These are phyloP conservation scores for Geotrichum candidum DNA, from an alignment of 1,139 yeast species.

Conservation along the genomic window DNA sequence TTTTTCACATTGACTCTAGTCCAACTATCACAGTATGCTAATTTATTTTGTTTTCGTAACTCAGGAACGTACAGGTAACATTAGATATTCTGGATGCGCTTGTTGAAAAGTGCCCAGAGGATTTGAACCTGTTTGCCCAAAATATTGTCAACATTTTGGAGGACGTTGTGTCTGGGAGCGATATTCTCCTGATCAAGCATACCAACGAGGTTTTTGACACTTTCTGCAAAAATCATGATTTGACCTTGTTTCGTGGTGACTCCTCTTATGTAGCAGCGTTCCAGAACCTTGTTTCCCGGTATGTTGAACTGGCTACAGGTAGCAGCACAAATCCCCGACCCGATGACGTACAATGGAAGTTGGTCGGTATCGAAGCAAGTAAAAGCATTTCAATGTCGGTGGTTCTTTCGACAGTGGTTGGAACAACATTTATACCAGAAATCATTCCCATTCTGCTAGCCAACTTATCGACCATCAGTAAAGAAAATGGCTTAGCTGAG, in stretches of 20 bases:
- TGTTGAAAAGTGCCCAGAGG: slow-evolving; percentile 71
- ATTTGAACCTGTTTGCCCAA: slow-evolving; percentile 74
- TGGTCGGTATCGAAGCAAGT: slow-evolving; percentile 44
- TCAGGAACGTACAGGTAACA: slow-evolving; percentile 66
- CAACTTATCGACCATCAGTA: slow-evolving; percentile 18
- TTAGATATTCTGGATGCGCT: slow-evolving; percentile 63
- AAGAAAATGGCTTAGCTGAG: slow-evolving; percentile 20
- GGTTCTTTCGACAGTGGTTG: slow-evolving; percentile 37
- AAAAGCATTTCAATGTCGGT: slow-evolving; percentile 43
- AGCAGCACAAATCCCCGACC: slow-evolving; percentile 26
- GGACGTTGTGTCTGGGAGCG: slow-evolving; percentile 45
- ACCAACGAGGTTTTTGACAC: slow-evolving; percentile 43
- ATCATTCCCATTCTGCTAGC: slow-evolving; percentile 42
- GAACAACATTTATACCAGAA: slow-evolving; percentile 38
- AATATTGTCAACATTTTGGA: slow-evolving; percentile 38
- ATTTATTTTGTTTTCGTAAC: not conserved
- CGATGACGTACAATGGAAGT: slow-evolving; percentile 45
- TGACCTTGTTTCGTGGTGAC: slow-evolving; percentile 68
- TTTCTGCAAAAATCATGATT: slow-evolving; percentile 62
- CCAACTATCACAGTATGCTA: not conserved
- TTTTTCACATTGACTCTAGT: not conserved
- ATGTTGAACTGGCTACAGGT: slow-evolving; percentile 13
- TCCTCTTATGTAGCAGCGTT: slow-evolving; percentile 51
- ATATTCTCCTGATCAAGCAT: slow-evolving; percentile 51
- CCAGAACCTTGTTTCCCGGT: slow-evolving; percentile 34